Conservation (phyloP, 2,329 filamentous ascomycete genomes). For the Talaromyces sp. region DNA sequence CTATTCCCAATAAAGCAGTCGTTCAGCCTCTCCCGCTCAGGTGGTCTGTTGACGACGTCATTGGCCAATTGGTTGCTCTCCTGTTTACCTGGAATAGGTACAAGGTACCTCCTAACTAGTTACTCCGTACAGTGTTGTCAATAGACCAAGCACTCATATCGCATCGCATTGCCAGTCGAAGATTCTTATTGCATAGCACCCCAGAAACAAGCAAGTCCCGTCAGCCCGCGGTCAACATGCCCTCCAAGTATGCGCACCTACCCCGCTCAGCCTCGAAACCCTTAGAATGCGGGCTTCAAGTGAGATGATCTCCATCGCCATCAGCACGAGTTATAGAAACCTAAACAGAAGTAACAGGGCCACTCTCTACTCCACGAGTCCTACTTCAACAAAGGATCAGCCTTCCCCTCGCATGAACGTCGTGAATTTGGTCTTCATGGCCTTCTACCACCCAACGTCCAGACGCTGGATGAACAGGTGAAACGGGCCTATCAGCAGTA, state of each 20-base stretch:
- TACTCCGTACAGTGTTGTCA: no score
- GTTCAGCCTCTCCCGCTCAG: no score
- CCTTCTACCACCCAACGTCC: conserved; percentile 65
- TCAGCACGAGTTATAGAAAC: no score
- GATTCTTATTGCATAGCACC: no score
- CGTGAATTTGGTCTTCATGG: conserved; percentile 65
- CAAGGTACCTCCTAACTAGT: no score
- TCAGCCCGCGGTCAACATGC: background rate
- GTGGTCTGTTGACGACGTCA: no score
- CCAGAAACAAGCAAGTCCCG: background rate
- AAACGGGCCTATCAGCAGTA: conserved; percentile 78
- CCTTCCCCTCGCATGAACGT: conserved; percentile 66
- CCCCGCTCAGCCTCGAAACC: conserved; percentile 27
- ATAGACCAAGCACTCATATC: no score
- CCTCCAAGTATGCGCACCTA: conserved; percentile 27
- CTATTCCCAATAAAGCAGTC: no score
- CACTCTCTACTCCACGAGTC: conserved; percentile 58
- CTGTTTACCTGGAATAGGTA: no score
- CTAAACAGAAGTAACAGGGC: conserved; percentile 29
- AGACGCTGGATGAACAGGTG: conserved; percentile 71
- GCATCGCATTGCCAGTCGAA: no score
- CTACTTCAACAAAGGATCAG: conserved; percentile 77
- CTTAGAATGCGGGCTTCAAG: conserved; percentile 27
- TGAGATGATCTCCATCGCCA: conserved; percentile 12
- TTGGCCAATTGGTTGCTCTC: no score